Conservation (phyloP, 2,329 filamentous ascomycete species). For the Cercospora sp. region DNA sequence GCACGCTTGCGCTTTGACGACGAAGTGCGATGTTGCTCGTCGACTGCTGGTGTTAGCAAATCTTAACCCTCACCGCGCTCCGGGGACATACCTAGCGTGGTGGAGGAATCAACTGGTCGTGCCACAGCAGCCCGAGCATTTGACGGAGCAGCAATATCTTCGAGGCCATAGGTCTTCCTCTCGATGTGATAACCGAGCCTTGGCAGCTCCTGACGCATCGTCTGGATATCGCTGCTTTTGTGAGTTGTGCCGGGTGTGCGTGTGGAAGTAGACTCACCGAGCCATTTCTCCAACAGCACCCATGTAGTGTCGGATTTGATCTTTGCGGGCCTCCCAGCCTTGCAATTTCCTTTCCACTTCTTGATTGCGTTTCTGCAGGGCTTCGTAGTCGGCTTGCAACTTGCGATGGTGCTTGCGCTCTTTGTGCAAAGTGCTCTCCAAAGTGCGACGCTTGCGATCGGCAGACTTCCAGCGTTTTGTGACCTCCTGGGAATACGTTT, state of each 20-base stretch:
- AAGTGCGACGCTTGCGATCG: slow-evolving; percentile 23
- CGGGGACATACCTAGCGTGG: slow-evolving; percentile 20
- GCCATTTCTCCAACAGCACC: slow-evolving; percentile 38
- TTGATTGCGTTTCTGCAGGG: slow-evolving; percentile 30
- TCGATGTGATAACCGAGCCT: slow-evolving; percentile 37
- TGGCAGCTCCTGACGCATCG: slow-evolving; percentile 32
- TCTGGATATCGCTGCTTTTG: slow-evolving; percentile 33
- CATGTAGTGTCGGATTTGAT: slow-evolving; percentile 41
- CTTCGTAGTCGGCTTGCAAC: slow-evolving; percentile 11
- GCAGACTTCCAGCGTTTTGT: slow-evolving; percentile 29
- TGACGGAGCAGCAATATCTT: slow-evolving; percentile 1
- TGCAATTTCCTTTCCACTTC: slow-evolving; percentile 31
- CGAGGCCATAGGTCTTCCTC: slow-evolving; percentile 27
- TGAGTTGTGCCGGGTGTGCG: slow-evolving; percentile 1
- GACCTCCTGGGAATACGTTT: slow-evolving; percentile 36
- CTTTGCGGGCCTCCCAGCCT: slow-evolving; percentile 38
- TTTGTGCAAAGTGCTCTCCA: slow-evolving; percentile 29
- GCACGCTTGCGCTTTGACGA: slow-evolving; percentile 38
- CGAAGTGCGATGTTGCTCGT: slow-evolving; percentile 25
- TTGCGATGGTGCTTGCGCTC: slow-evolving; percentile 32
- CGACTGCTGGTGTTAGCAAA: slow-evolving; percentile 17
- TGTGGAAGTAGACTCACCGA: slow-evolving; percentile 27
- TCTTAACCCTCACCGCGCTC: not conserved
- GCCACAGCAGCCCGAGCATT: not conserved
- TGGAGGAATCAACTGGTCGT: slow-evolving; percentile 16